Conservation (phyloP, 108 stramenopile genomes). For the Stephanodiscus triporus region DNA sequence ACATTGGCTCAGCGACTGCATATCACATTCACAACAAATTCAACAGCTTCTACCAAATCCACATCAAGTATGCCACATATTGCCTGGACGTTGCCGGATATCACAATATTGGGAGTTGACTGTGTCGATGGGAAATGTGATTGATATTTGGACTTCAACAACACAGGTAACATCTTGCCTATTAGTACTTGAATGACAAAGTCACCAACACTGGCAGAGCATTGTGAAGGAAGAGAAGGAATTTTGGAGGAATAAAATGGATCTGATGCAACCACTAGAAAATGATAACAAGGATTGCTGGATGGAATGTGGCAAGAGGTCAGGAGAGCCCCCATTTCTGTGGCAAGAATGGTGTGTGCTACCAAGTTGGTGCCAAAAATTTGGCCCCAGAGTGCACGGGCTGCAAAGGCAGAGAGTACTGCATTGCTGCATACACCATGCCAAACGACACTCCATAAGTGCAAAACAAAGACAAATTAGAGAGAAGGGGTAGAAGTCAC, state of each 20-base stretch:
- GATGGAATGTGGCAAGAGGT: neutral
- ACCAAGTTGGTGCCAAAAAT: neutral
- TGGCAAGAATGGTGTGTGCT: neutral
- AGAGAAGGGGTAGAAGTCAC: too few species aligned
- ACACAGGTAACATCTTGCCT: constrained; percentile 8
- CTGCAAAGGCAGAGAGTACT: too few species aligned
- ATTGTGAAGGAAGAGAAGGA: constrained; percentile 9
- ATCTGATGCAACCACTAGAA: neutral
- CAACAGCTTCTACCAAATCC: constrained; percentile 24
- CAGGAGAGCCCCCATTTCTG: neutral
- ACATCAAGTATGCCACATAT: constrained; percentile 58
- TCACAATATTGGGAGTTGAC: constrained; percentile 29
- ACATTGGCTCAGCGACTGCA: constrained; percentile 39
- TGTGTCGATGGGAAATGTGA: constrained; percentile 29
- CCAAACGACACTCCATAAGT: too few species aligned
- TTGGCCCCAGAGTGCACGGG: neutral
- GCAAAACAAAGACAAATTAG: too few species aligned
- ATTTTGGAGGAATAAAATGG: neutral
- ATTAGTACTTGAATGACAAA: constrained; percentile 23
- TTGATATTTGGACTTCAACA: neutral
- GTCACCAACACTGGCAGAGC: constrained; percentile 6
- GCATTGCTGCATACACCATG: neutral
- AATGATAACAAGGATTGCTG: neutral
- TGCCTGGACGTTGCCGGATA: too few species aligned
- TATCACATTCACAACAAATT: constrained; percentile 73